Evolutionary conservation across 495 filamentous ascomycete genomes (phyloP).

Genomic region (Opeltia flavorubescens): DNA sequence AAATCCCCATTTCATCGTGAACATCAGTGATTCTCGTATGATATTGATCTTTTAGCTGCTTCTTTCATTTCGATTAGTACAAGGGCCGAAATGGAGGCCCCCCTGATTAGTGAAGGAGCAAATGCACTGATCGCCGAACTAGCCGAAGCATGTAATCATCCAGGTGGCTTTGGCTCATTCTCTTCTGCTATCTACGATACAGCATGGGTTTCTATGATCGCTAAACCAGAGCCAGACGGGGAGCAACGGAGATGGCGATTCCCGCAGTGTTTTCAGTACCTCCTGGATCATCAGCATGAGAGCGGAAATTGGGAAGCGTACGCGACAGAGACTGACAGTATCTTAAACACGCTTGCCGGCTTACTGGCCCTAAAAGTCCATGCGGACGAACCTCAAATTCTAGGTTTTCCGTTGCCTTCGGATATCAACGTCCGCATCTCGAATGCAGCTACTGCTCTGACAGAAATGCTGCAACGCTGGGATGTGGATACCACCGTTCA

Average conservation of each 20-base stretch:
- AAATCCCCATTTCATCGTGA: no score
- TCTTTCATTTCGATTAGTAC: no score
- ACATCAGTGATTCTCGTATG: no score
- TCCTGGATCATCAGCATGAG: constrained; percentile 10
- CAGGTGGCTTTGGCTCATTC: no score
- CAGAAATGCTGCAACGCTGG: constrained; percentile 1
- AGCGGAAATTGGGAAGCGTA: constrained; percentile 15
- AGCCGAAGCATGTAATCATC: no score
- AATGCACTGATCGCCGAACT: no score
- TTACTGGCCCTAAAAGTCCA: constrained; percentile 14
- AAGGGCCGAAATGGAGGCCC: no score
- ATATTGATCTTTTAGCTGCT: no score
- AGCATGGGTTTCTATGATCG: constrained; percentile 30
- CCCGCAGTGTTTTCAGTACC: constrained; percentile 15
- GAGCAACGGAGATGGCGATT: constrained; percentile 12
- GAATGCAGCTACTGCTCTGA: not conserved
- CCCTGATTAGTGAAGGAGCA: no score
- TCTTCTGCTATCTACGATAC: constrained; percentile 27
- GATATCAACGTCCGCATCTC: constrained; percentile 6
- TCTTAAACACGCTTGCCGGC: constrained; percentile 17
- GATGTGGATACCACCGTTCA: constrained; percentile 8
- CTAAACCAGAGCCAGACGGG: constrained; percentile 10
- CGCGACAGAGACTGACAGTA: constrained; percentile 11
- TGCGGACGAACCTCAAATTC: not conserved
- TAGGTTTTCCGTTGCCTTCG: not conserved